Base-by-base conservation (phyloP, 2,329 filamentous ascomycete genomes). In the Clonostachys sp. region DNA sequence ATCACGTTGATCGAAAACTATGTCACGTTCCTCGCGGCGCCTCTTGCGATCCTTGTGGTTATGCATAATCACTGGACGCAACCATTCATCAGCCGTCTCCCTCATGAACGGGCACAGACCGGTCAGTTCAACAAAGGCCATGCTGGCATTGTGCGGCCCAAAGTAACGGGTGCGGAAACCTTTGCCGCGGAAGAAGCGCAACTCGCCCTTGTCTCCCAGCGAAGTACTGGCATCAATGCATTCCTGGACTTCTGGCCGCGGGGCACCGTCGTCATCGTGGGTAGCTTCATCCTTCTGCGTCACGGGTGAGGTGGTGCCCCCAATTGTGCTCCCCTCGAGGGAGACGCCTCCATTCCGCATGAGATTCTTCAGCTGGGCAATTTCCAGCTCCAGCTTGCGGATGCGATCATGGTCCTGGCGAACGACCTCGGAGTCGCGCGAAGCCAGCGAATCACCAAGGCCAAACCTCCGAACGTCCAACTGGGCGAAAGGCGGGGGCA, bases 31-130 rank as follows among this genome's bases (percentile, higher is more conserved):
- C 53, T 75, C 68, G 50, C 73, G 72, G 43, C 77, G 70, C 54
- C 74, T 74, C 56, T 70, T 70, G 44, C 78, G 74, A 54, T 83
- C 78, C 62, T 83, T 81, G 53, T 70, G 68, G 40, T 73, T 67
- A 52, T 78, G 74, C 24, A 80, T 70, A 36, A 79, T 77, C 41
- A 82, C 72, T 8, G 80, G 79, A 45, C 75, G 72, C 47, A 83
- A 69, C 77, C 79, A 82, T 58, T 82, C 77, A 46, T 81, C 77
- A 10, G 79, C 78, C 1, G 78, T 82, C 63, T 83, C 78, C 53
- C 74, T 77, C 80, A 83, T 83, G 49, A 83, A 83, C 13, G 77
- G 75, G 42, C 72, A 77, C 42, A 83, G 67, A 3, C 80, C 79
- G 3, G 75, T 75, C 54, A 79, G 65, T 66, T 81, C 78, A 44